Base-by-base conservation (phyloP, 495 filamentous ascomycete species). In the Xeromyces bisporus region DNA sequence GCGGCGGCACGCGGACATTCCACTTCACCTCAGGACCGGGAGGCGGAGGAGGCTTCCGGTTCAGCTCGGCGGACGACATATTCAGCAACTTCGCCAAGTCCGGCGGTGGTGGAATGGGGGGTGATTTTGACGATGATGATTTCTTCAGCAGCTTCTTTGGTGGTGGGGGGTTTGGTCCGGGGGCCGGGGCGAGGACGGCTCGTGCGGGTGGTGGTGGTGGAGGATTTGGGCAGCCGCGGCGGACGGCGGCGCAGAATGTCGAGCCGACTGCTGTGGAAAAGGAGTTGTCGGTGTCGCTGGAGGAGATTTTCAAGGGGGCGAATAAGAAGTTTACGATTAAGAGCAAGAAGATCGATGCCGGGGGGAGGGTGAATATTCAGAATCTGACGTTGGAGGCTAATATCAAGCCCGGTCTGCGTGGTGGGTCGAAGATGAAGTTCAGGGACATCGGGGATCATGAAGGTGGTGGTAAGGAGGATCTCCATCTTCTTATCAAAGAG, bases 321-420 rank as follows among this genome's bases (percentile, higher is more conserved):
- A 79, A 76, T 9, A 97, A 97, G 69, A 93, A 91, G 64, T 82
- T 97, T 60, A 87, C 82, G 53, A 91, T 93, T 28, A 93, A 93
- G 69, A 75, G 84, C 42, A 96, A 96, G 68, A 80, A 73, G 20
- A 96, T 83, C 43, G 89, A 97, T 53, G 42, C 56, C 3, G 80
- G 67, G 15, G 82, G 83, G 26, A 92, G 85, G 58, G 71, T 79
- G 40, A 85, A 64, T 17, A 77, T 76, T 3, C 77, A 86, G 35
- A 91, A 97, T 36, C 78, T 84, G 36, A 80, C 92, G 6, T 53
- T 97, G 12, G 84, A 93, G 48, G 87, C 94, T 35, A 76, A 77
- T 32, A 91, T 96, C 55, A 93, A 94, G 58, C 79, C 81, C 18
- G 89, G 89, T 27, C 66, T 93, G 51, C 91, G 93, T 53, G 80